Percentiles rank a stretch among this genome's conserved stretches.
These are phyloP conservation scores for Cercospora sp. DNA, from an alignment of 2,329 filamentous ascomycete genomes.

Conservation along the genomic window DNA sequence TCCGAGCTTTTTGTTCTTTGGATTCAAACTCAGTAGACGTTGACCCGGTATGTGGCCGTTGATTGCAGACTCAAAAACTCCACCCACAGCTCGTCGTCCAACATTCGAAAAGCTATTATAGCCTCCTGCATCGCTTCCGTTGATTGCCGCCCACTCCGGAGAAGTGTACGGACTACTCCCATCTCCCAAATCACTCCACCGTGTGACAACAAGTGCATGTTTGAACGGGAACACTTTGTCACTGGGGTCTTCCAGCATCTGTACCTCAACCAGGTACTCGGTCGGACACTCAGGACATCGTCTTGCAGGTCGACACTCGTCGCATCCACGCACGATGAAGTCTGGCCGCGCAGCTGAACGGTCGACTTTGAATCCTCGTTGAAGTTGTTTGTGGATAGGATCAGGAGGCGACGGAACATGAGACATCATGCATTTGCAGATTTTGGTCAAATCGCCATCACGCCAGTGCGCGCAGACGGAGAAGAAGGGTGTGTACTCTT, in stretches of 20 bases:
- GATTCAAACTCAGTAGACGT: constrained; percentile 60
- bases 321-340: constrained; percentile 54
- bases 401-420: constrained; percentile 55
- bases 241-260: constrained; percentile 55
- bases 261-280: constrained; percentile 63
- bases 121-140: constrained; percentile 42
- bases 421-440: constrained; percentile 61
- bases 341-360: constrained; percentile 41
- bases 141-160: constrained; percentile 59
- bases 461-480: constrained; percentile 64
- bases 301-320: constrained; percentile 58
- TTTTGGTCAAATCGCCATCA: constrained; percentile 59
- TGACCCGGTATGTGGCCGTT: constrained; percentile 58
- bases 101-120: constrained; percentile 58
- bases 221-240: constrained; percentile 54
- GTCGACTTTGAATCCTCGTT: constrained; percentile 41
- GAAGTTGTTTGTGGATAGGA: constrained; percentile 46
- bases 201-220: constrained; percentile 60
- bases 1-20: constrained; percentile 53
- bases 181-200: constrained; percentile 63
- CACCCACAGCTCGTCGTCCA: constrained; percentile 57
- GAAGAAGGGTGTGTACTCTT: constrained; percentile 64
- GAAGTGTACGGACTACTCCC: constrained; percentile 50
- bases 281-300: constrained; percentile 63
- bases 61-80: constrained; percentile 59